Conservation (phyloP, 2,329 filamentous ascomycete species). For the Anthostomella pinea region DNA sequence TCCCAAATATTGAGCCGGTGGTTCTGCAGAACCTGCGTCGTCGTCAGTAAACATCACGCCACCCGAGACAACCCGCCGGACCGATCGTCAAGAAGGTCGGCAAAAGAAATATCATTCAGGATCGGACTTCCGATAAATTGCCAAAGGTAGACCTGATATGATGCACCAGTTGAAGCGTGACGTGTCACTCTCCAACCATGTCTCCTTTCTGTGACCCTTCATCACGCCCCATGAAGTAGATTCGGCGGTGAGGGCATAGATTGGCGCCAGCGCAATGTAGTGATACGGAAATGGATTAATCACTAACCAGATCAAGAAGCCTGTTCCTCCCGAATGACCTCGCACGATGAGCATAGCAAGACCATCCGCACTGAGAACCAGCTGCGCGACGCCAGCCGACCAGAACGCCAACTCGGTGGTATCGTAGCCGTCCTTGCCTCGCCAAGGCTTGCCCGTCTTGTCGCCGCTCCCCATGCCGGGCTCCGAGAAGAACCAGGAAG, state of each 20-base stretch:
- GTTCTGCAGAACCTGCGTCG: constrained; percentile 41
- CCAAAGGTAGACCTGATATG: too few species aligned
- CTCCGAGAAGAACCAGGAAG: constrained; percentile 45
- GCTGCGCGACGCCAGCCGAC: constrained; percentile 44
- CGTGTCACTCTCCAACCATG: too few species aligned
- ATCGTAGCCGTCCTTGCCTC: constrained; percentile 40
- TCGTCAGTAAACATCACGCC: not conserved
- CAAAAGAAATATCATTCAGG: too few species aligned
- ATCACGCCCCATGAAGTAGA: too few species aligned
- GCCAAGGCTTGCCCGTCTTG: constrained; percentile 45
- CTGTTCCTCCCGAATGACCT: constrained; percentile 47
- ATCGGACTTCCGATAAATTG: too few species aligned
- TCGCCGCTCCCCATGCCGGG: constrained; percentile 40
- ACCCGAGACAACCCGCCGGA: too few species aligned
- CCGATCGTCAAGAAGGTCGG: too few species aligned
- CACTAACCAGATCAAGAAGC: constrained; percentile 48
- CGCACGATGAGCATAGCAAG: constrained; percentile 44
- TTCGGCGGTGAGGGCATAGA: too few species aligned
- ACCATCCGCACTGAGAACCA: constrained; percentile 38
- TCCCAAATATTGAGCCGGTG: constrained; percentile 40
- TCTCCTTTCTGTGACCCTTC: too few species aligned
- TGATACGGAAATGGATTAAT: constrained; percentile 2
- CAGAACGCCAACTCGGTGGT: constrained; percentile 50
- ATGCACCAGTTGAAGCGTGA: too few species aligned
- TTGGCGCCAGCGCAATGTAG: too few species aligned